Evolutionary conservation across 371 early-diverging fungal genomes (phyloP).

Genomic region (Lichtheimia corymbifera): DNA sequence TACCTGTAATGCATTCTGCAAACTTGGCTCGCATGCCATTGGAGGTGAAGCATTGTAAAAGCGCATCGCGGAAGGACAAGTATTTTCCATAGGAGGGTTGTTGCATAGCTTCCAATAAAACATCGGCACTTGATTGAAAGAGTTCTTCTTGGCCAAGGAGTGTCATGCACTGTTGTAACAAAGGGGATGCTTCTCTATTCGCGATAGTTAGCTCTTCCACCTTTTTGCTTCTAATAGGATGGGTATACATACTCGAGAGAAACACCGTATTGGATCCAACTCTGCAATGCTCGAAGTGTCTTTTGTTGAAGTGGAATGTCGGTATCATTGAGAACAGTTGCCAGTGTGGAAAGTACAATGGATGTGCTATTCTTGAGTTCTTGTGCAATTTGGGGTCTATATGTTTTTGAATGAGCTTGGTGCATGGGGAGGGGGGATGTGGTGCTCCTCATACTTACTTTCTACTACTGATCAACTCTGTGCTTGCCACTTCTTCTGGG

Average conservation of each 20-base stretch:
- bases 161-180: constrained; percentile 44
- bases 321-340: constrained; percentile 11
- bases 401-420: background rate
- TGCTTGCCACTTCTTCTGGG: constrained; percentile 75
- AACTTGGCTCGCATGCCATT: constrained; percentile 52
- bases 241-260: constrained; percentile 47
- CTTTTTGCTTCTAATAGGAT: background rate
- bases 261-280: constrained; percentile 69
- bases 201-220: background rate
- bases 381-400: constrained; percentile 26
- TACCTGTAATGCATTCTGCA: constrained; percentile 46
- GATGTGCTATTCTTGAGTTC: constrained; percentile 52
- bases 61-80: constrained; percentile 48
- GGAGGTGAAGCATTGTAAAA: constrained; percentile 57
- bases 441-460: constrained; percentile 32
- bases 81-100: constrained; percentile 34
- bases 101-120: constrained; percentile 58
- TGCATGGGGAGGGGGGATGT: too few relatives aligned
- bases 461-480: constrained; percentile 51
- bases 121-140: constrained; percentile 56
- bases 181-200: constrained; percentile 36
- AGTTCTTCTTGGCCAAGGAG: constrained; percentile 42
- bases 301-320: constrained; percentile 35
- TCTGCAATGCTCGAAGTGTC: constrained; percentile 54
- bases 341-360: constrained; percentile 45